Evolutionary conservation across 345 rosid species (phyloP).

Genomic region (Acer campestre): DNA sequence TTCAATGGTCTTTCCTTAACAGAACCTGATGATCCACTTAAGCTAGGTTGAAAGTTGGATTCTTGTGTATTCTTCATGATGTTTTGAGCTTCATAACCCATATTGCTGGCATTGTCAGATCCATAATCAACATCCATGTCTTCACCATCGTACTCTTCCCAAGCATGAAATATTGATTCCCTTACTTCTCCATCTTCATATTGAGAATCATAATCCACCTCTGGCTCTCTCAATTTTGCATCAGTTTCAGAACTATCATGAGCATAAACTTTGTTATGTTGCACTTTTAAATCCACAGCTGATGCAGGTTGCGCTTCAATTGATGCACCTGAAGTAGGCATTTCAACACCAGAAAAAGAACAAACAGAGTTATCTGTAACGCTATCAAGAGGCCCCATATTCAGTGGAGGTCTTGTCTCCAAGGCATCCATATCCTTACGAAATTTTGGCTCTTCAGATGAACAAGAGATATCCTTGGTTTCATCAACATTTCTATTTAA

Average conservation of each 20-base stretch:
- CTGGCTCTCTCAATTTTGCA: conserved; percentile 3
- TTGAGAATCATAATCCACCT: conserved; percentile 24
- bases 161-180: conserved; percentile 22
- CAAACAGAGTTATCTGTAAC: background rate
- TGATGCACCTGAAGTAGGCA: background rate
- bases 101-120: conserved; percentile 17
- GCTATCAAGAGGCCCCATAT: background rate
- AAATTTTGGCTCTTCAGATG: background rate
- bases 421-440: background rate
- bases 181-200: conserved; percentile 33
- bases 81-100: conserved; percentile 12
- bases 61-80: conserved; percentile 13
- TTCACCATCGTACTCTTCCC: conserved; percentile 22
- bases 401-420: background rate
- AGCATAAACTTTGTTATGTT: background rate
- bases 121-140: conserved; percentile 22
- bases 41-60: conserved; percentile 6
- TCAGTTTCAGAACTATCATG: background rate
- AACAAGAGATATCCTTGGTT: background rate
- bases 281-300: background rate
- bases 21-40: conserved; percentile 12
- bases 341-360: background rate
- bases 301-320: conserved; percentile 8
- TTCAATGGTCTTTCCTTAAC: conserved; percentile 10
- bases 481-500: background rate